Evolutionary conservation across 2,329 filamentous ascomycete genomes (phyloP), one percentile per base, ranked within the genome.

Genomic region (Trichoderma harzianum): DNA sequence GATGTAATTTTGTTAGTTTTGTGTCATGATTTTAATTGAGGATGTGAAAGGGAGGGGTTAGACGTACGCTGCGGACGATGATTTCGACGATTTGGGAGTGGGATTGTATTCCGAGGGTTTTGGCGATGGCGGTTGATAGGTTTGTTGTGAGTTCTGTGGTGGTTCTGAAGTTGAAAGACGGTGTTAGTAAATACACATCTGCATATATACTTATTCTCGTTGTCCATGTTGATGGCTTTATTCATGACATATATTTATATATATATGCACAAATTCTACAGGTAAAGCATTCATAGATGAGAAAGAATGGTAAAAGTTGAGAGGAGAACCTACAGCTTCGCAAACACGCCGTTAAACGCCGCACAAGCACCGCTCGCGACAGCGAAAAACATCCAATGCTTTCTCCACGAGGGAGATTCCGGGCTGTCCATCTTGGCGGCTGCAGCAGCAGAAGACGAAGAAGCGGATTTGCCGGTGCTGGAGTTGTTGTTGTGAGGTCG

Each of bases 271-370:
- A 51, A 3, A 11, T 21, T 24, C n/a, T 21, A 21, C 18, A 21
- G 7, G n/a, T 2, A 6, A 12, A 12, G 0, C 3, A 21, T n/a
- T 7, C n/a, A 32, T 47, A 7, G 11, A 18, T 3, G 39, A 28
- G n/a, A 7, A 21, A 26, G 5, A 26, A 1, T 10, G 3, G 3
- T 21, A 36, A 21, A 7, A 58, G n/a, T 21, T 51, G 18, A 14
- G 11, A n/a, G 28, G 24, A 32, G 53, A 85, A n/a, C 89, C 77
- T 83, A 93, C 91, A 96, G 83, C 82, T 95, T 96, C 0, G 93
- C 93, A 83, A 95, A 94, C 6, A 93, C 90, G 72, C 93, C 93
- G 76, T 96, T 96, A 76, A 93, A 91, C 26, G 93, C 92, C 36
- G 93, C 93, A 77, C 92, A 95, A 68, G 88, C 90, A 73, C 93